Percentiles rank a stretch among this genome's conserved stretches.
phyloP scores from a whole-genome alignment of 306 rosid genomes.

The Ammopiptanthus mongolicus region DNA sequence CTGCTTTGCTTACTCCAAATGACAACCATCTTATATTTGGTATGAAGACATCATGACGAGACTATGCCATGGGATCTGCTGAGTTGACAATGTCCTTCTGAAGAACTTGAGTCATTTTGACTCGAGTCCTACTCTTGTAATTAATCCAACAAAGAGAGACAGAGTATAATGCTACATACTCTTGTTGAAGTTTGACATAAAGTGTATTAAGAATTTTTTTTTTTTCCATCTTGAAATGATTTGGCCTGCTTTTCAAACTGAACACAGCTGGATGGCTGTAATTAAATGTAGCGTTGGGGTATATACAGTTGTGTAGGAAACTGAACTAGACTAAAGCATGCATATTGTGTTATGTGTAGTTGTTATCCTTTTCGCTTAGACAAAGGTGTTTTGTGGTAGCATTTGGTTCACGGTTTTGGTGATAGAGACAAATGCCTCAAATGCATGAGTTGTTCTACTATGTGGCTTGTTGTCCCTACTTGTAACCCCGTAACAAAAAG shows the following conservation, averaged over 20 bases:
- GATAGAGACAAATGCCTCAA: constrained; percentile 35
- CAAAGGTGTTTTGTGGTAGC: constrained; percentile 8
- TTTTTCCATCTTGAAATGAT: not conserved
- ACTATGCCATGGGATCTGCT: too few relatives aligned
- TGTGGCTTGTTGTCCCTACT: constrained; percentile 21
- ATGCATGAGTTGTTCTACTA: constrained; percentile 33
- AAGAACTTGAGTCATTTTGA: constrained; percentile 5
- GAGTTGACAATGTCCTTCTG: too few relatives aligned
- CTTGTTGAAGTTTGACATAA: not conserved
- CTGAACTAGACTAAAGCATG: not conserved
- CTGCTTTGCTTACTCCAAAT: too few relatives aligned
- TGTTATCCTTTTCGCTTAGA: constrained; percentile 15
- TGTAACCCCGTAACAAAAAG: constrained; percentile 15
- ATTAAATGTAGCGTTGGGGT: not conserved
- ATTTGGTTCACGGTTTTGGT: constrained; percentile 15
- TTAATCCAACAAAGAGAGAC: not conserved
- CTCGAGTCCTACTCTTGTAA: constrained; percentile 5
- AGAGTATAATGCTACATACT: not conserved
- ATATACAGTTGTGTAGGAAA: constrained; percentile 11
- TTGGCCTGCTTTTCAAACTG: constrained; percentile 7
- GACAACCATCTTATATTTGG: too few relatives aligned
- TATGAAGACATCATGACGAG: too few relatives aligned
- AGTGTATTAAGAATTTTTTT: not conserved
- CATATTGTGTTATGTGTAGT: constrained; percentile 9
- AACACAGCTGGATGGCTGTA: constrained; percentile 6